Base-by-base conservation (phyloP, 768 basidiomycete genomes). In the Nidularia pulvinata region DNA sequence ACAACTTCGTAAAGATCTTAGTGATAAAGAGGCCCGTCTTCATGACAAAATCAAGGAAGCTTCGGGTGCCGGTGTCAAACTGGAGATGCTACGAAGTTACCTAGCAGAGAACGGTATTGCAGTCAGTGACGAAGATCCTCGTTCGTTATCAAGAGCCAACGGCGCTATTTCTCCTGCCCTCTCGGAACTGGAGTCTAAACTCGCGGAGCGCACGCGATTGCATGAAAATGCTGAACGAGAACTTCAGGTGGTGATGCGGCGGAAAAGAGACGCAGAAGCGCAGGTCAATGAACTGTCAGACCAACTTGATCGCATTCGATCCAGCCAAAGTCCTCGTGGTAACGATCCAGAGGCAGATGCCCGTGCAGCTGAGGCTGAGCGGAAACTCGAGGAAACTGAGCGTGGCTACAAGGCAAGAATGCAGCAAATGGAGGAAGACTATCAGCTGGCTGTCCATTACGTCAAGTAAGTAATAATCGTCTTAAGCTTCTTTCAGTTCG, bases 391-490 rank as follows among this genome's bases (percentile, higher is more conserved):
- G 49, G 91, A 93, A 66, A 84, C 85, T 32, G 93, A 94, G 65
- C 79, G 81, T 54, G 80, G 76, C 57, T 91, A 93, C 69, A 89
- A 89, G 69, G 77, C 83, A 22, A 84, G 90, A 53, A 81, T 95
- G 73, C 84, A 86, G 61, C 91, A 95, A 66, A 84, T 98, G 71
- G 95, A 98, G 70, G 85, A 91, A 46, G 96, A 98, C 63, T 98
- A 99, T 69, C 91, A 95, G 63, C 84, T 95, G 49, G 96, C 97
- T 11, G 95, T 98, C 52, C 91, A 94, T 66, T 98, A 97, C 71
- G 95, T 98, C 61, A 98, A 98, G 92, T 93, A 68, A 75, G 88
- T 73, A 58, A n/a, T 43, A 46, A n/a, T 52, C 53, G 44, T 57
- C 55, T 62, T 56, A 49, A 53, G 52, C 49, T 48, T 50, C 52